phyloP scores from a whole-genome alignment of 2,329 filamentous ascomycete genomes.

The Penicillium corylophilum region DNA sequence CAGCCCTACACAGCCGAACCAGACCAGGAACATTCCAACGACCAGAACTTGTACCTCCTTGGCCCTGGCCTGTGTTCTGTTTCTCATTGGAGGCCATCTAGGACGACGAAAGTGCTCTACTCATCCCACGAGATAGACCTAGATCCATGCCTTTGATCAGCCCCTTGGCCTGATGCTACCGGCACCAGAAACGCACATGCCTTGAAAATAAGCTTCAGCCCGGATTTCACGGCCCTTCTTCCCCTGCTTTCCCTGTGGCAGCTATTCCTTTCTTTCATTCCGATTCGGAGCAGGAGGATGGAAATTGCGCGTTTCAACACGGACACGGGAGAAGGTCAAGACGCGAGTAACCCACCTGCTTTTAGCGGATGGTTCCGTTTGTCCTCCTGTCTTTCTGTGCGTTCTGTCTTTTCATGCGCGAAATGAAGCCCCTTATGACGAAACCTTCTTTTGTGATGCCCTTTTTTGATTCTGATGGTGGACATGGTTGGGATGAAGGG shows the following conservation, averaged over 20 bases:
- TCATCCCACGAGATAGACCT: background rate
- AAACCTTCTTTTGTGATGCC: conserved; percentile 1
- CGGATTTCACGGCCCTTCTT: background rate
- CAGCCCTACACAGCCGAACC: background rate
- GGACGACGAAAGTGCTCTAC: background rate
- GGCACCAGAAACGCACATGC: background rate
- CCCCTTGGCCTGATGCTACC: background rate
- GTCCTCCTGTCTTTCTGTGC: background rate
- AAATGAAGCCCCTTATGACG: conserved; percentile 5
- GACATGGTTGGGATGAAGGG: background rate
- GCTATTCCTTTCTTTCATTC: background rate
- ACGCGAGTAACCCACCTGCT: background rate
- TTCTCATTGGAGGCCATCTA: background rate
- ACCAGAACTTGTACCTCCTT: background rate
- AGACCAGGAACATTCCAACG: background rate
- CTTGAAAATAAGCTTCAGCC: background rate
- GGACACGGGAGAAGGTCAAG: conserved; percentile 5
- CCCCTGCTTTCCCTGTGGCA: conserved; percentile 5
- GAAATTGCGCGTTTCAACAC: conserved; percentile 23
- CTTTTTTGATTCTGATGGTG: background rate
- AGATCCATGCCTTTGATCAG: background rate
- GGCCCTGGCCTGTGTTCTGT: background rate
- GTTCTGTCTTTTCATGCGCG: conserved; percentile 10
- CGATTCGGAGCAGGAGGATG: background rate
- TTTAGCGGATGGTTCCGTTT: background rate